Evolutionary conservation across 2,329 filamentous ascomycete species (phyloP).

Genomic region (Colletotrichum lindemuthianum): DNA sequence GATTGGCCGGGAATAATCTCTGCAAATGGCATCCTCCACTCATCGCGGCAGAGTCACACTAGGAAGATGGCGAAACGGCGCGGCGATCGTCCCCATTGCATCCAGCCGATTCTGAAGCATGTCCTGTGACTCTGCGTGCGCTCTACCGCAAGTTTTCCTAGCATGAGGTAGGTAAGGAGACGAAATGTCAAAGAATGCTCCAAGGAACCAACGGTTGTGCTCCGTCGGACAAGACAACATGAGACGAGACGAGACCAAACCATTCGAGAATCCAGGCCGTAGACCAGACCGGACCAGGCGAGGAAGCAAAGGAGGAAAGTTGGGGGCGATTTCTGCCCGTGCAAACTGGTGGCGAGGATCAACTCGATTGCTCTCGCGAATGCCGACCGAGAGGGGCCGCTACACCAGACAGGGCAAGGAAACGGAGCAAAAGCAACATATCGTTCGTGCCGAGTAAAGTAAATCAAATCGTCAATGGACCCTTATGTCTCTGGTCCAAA

Average conservation of each 20-base stretch:
- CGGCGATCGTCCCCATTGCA: slow-evolving; percentile 10
- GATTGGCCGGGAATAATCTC: not conserved
- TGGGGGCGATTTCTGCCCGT: slow-evolving; percentile 25
- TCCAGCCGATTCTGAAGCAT: too few relatives aligned
- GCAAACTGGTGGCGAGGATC: slow-evolving; percentile 3
- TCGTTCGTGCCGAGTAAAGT: too few relatives aligned
- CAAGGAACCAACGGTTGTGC: too few relatives aligned
- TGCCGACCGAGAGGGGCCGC: slow-evolving; percentile 17
- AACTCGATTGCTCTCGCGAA: not conserved
- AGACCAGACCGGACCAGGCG: not conserved
- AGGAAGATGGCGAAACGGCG: slow-evolving; percentile 5
- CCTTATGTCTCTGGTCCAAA: too few relatives aligned
- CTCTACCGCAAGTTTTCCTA: too few relatives aligned
- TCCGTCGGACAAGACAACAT: too few relatives aligned
- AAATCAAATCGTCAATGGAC: too few relatives aligned
- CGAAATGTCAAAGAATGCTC: not conserved
- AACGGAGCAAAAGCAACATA: too few relatives aligned
- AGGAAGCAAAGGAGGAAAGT: slow-evolving; percentile 3
- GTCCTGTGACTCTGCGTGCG: too few relatives aligned
- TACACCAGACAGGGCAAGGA: not conserved
- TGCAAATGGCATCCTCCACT: not conserved
- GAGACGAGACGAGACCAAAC: not conserved
- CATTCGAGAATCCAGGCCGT: too few relatives aligned
- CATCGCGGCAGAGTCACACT: slow-evolving; percentile 6
- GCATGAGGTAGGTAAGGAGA: too few relatives aligned